Evolutionary conservation across 2,329 filamentous ascomycete genomes (phyloP), one percentile per base, ranked within the genome.

Genomic region (Colletotrichum scovillei): DNA sequence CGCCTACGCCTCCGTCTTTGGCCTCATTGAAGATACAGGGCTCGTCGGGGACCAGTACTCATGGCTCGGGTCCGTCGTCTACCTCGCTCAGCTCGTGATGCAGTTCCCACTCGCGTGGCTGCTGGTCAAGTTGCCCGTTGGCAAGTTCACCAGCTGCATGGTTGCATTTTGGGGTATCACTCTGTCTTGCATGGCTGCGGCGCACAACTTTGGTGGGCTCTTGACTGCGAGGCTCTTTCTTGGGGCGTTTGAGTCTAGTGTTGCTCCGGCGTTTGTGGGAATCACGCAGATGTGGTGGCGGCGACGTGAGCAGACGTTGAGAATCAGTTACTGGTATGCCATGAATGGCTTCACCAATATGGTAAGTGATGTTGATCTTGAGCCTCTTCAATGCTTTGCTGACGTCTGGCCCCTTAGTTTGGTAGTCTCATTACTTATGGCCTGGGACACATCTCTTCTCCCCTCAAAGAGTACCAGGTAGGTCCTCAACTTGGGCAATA

Each of bases 11-110:
- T 91, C 90, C 0, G 88, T 92, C 12, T 92, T 92, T 75, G 90
- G 90, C 2, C 83, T 93, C 12, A 87, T 90, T 38, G 83, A 90
- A 64, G 88, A 91, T 77, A 87, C 90, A 0, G 78, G 86, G 53
- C 86, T 92, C 1, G 81, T 86, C 9, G 89, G 89, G 19, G 83
- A 89, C 62, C 85, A 92, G 84, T 86, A 84, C 76, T 91, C 89
- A 1, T 92, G 89, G 89, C 86, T 92, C 0, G 88, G 89, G 0
- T 91, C 88, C 1, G 87, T 92, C 64, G 82, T 92, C 16, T 92
- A 89, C 76, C 81, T 91, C n/a, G 89, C 89, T 0, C 88, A 91
- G 77, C 84, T 91, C 9, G 81, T 89, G 14, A 87, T 90, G 82
- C 89, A 91, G 76, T 88, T 88, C 1, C 80, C 89, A 0, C 84